Base-by-base conservation (phyloP, 2,329 filamentous ascomycete species). In the Fusarium ramigenum region DNA sequence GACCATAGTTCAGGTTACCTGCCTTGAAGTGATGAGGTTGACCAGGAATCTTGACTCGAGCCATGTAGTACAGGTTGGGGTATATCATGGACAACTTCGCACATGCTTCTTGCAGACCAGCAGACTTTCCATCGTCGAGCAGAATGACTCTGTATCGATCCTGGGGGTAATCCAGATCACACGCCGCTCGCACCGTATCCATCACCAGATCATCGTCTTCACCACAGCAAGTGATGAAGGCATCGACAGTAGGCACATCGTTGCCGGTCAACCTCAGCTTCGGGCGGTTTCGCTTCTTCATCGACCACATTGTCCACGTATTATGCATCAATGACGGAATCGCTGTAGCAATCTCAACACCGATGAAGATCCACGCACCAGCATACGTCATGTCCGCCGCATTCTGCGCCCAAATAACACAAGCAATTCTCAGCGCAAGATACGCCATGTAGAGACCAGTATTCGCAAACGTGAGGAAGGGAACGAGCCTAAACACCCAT, bases 1-100 rank as follows among this genome's bases (percentile, higher is more conserved):
- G 79, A 39, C 88, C 90, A 63, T 89, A 87, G 80, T 91, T 91
- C 59, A 92, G 82, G 77, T 92, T 92, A 57, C 90, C 89, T 3
- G 90, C 89, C 82, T 92, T 92, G 83, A 89, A 91, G 77, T 89
- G 87, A 73, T 88, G 84, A 4, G 86, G 85, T 39, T 84, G 80
- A 12, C 85, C 85, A 8, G 84, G 84, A 49, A 82, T 81, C 80
- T 87, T 87, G 40, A 83, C 80, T 21, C 87, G 85, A 4, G 87
- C 84, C 76, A 87, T 84, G 79, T 90, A 90, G 71, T 83, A 84
- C 12, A 89, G 77, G 65, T 90, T 88, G 19, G 83, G 83, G 62
- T 84, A 87, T 14, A 79, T 80, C 36, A 79, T 69, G 49, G 79
- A 80, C 28, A 87, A 71, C 37, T 81, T 78, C 7, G 80, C 75